These are phyloP conservation scores for Murraya koenigii DNA, from an alignment of 345 rosid species.

Conservation along the genomic window DNA sequence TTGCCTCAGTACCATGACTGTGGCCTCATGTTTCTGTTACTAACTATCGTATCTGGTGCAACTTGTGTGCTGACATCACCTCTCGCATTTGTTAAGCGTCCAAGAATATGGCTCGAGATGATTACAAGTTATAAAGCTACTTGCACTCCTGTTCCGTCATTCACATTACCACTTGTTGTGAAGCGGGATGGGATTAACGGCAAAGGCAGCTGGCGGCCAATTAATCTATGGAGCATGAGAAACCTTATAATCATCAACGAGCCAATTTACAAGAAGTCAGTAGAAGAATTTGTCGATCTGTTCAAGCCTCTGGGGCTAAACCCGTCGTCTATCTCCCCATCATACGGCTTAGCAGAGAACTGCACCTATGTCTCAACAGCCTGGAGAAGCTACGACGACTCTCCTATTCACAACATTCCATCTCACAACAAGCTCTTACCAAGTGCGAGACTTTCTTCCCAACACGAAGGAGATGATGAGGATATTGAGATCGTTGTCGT, in stretches of 20 bases:
- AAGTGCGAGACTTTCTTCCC: slow-evolving; percentile 37
- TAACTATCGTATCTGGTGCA: slow-evolving; percentile 53
- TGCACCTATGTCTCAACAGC: slow-evolving; percentile 67
- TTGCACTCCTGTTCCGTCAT: slow-evolving; percentile 67
- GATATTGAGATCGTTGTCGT: slow-evolving; percentile 51
- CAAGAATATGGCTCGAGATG: slow-evolving; percentile 61
- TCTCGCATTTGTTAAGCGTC: slow-evolving; percentile 35
- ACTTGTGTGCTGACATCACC: slow-evolving; percentile 52
- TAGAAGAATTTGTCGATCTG: slow-evolving; percentile 40
- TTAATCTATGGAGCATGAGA: slow-evolving; percentile 40
- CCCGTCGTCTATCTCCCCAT: slow-evolving; percentile 51
- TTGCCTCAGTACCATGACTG: slow-evolving; percentile 71
- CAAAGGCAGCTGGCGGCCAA: slow-evolving; percentile 7
- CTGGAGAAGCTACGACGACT: slow-evolving; percentile 35
- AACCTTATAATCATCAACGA: slow-evolving; percentile 60
- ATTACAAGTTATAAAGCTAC: slow-evolving; percentile 46
- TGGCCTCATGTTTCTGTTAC: slow-evolving; percentile 58
- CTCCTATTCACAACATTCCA: slow-evolving; percentile 31
- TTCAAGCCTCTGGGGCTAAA: slow-evolving; percentile 41
- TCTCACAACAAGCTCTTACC: slow-evolving; percentile 51
- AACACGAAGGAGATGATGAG: slow-evolving; percentile 17
- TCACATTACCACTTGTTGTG: slow-evolving; percentile 53
- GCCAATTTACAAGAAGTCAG: slow-evolving; percentile 43
- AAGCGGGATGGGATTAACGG: slow-evolving; percentile 41
- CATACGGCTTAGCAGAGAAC: slow-evolving; percentile 65